These are phyloP conservation scores for Rhexocercosporidium sp. DNA, from an alignment of 2,329 filamentous ascomycete genomes.

Conservation along the genomic window DNA sequence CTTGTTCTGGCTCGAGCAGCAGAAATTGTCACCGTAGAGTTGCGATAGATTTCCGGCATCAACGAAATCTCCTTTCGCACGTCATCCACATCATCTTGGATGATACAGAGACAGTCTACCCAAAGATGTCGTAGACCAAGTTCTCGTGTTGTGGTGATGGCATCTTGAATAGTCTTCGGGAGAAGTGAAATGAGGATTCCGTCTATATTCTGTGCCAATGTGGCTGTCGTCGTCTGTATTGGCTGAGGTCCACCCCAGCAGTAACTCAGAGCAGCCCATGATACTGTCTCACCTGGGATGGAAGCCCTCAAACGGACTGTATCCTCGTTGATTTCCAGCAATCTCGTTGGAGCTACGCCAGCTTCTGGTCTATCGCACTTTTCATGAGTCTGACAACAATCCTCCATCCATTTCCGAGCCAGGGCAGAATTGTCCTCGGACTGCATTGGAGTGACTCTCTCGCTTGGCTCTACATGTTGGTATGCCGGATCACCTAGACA, in stretches of 20 bases:
- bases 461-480: neutral
- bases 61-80: neutral
- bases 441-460: neutral
- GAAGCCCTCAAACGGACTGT: neutral
- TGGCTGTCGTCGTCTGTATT: neutral
- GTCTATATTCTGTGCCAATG: neutral
- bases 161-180: constrained; percentile 2
- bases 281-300: neutral
- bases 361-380: neutral
- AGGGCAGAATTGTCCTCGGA: neutral
- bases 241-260: neutral
- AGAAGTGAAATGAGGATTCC: neutral
- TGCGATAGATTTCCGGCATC: constrained; percentile 1
- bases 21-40: neutral
- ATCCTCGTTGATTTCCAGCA: neutral
- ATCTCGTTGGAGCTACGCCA: neutral
- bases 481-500: neutral
- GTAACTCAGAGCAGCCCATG: neutral
- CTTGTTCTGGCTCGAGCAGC: neutral
- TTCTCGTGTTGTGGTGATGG: neutral
- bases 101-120: constrained; percentile 4
- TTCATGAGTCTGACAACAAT: neutral
- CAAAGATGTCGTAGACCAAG: neutral
- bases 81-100: neutral
- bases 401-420: neutral